phyloP scores from a whole-genome alignment of 176 grass and related monocot genomes.

The Carex kokanica region DNA sequence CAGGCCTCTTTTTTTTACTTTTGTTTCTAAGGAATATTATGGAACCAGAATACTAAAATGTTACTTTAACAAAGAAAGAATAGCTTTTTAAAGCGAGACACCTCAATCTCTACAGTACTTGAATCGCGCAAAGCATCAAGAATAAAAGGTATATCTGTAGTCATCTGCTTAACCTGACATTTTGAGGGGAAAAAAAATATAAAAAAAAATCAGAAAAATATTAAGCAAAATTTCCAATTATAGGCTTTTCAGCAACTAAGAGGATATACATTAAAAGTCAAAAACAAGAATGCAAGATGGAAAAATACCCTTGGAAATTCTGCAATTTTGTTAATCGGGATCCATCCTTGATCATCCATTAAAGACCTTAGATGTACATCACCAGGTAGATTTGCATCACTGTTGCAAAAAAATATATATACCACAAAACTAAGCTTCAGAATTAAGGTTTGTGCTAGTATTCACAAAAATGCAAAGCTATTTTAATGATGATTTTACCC shows the following conservation, averaged over 20 bases:
- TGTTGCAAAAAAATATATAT: slow-evolving; percentile 27
- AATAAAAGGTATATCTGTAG: slow-evolving; percentile 41
- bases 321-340: slow-evolving; percentile 40
- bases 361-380: slow-evolving; percentile 45
- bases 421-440: not conserved
- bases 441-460: slow-evolving; percentile 8
- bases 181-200: not conserved
- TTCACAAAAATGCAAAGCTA: not conserved
- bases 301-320: slow-evolving; percentile 47
- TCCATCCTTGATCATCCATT: slow-evolving; percentile 53
- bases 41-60: not conserved
- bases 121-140: slow-evolving; percentile 38
- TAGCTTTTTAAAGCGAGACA: not conserved
- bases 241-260: not conserved
- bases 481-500: not conserved
- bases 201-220: slow-evolving; percentile 9
- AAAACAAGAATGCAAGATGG: slow-evolving; percentile 2
- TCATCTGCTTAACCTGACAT: slow-evolving; percentile 42
- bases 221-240: not conserved
- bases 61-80: not conserved
- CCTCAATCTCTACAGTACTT: slow-evolving; percentile 39
- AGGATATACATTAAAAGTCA: not conserved
- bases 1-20: not conserved
- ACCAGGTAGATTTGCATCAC: slow-evolving; percentile 36
- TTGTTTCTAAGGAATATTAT: not conserved